Base-by-base conservation (phyloP, 352 stramenopile species). In the Pythium aphanidermatum region DNA sequence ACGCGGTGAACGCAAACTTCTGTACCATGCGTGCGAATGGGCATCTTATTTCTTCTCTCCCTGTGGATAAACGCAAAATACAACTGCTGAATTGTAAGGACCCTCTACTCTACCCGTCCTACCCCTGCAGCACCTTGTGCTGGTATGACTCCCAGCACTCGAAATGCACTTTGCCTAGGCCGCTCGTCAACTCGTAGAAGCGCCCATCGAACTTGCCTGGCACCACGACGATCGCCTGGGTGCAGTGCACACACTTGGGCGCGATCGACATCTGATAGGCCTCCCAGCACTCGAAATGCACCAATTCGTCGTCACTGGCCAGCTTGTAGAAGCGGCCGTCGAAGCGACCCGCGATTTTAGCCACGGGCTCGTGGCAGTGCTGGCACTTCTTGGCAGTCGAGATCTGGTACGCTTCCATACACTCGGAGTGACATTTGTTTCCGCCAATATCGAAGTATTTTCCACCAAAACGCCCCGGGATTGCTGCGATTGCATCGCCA, bases 241-340 rank as follows among this genome's bases (percentile, higher is more conserved):
- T 46, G 42, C 81, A 92, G 57, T 92, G 81, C 24, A 88, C 73
- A 39, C 81, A 92, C 46, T 87, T 83, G 20, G 78, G 70, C n/a
- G 81, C 65, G 13, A 77, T 78, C 0, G 71, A 60, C 41, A 65
- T 54, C 56, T 93, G 81, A 44, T 91, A 93, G 35, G 59, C 65
- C 36, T 91, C 76, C 81, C 81, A 93, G 58, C 81, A 93, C 57
- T 93, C 81, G 32, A 90, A 91, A 55, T 93, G 81, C 37, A 93
- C 81, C 34, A 86, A 63, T 37, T 70, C 51, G 16, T 67, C 48
- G 33, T 64, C 57, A 21, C 1, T 58, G n/a, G 48, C 36, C 41
- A 90, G 84, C 58, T 92, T 88, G 65, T 92, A 92, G 41, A 92
- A 92, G n/a, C 75, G 73, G 12, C 80, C 80, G 41, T 90, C 77